Percentiles rank a stretch among this genome's conserved stretches.
Conservation (phyloP, 805 yeast genomes). For the Scheffersomyces stipitis region DNA sequence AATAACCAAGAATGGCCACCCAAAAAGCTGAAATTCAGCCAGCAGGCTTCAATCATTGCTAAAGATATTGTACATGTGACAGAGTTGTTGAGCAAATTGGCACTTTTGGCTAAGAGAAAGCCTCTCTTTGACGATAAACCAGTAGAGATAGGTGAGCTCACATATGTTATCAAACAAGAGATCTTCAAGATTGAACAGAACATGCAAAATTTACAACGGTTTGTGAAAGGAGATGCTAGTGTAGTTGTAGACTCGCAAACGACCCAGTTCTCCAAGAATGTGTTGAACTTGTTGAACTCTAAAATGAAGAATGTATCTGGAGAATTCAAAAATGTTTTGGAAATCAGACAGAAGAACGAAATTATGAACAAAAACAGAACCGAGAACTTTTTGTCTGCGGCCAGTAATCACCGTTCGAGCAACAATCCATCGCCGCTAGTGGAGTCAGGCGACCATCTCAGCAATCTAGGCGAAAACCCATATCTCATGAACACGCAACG, state of each 20-base stretch:
- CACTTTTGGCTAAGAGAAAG: constrained; percentile 81
- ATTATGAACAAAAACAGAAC: constrained; percentile 76
- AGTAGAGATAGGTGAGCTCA: constrained; percentile 87
- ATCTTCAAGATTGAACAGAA: constrained; percentile 76
- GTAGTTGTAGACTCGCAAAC: constrained; percentile 57
- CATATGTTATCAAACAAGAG: constrained; percentile 84
- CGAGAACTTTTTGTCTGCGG: constrained; percentile 72
- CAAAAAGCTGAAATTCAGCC: constrained; percentile 40
- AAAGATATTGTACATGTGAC: constrained; percentile 87
- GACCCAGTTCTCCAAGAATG: constrained; percentile 76
- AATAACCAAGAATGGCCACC: constrained; percentile 13
- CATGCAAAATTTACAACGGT: constrained; percentile 60
- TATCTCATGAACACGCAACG: constrained; percentile 21
- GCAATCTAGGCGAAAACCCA: constrained; percentile 39
- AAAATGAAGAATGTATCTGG: constrained; percentile 91
- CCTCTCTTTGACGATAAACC: constrained; percentile 94
- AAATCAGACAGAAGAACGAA: constrained; percentile 81
- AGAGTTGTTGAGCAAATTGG: constrained; percentile 73
- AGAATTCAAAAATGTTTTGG: constrained; percentile 86
- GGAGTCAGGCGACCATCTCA: constrained; percentile 9
- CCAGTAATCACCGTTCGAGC: constrained; percentile 21
- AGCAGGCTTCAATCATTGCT: constrained; percentile 80
- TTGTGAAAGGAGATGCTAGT: constrained; percentile 45
- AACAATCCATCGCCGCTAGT: constrained; percentile 28
- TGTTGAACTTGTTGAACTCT: constrained; percentile 81